Evolutionary conservation across 345 rosid genomes (phyloP).

Genomic region (Lepidium didymum): DNA sequence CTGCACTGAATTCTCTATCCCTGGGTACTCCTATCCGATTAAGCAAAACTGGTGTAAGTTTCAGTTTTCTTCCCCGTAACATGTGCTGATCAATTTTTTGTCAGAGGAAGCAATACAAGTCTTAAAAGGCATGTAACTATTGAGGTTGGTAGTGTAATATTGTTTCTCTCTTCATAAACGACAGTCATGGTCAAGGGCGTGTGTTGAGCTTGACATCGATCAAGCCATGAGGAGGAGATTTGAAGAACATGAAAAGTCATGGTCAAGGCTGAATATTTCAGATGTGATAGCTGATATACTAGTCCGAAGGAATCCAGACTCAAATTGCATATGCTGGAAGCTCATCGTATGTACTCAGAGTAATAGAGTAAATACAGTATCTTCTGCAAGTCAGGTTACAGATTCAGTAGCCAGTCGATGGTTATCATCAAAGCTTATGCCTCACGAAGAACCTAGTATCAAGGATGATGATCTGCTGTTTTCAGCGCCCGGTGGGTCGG

Average conservation of each 20-base stretch:
- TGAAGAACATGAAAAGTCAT: slow-evolving; percentile 57
- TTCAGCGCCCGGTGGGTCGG: slow-evolving; percentile 56
- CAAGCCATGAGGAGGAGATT: slow-evolving; percentile 55
- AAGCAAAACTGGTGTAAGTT: slow-evolving; percentile 48
- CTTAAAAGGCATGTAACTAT: neutral
- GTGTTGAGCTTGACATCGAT: slow-evolving; percentile 59
- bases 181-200: slow-evolving; percentile 35
- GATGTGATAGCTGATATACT: slow-evolving; percentile 50
- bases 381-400: slow-evolving; percentile 19
- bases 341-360: slow-evolving; percentile 49
- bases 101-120: neutral
- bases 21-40: slow-evolving; percentile 64
- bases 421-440: slow-evolving; percentile 76
- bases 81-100: neutral
- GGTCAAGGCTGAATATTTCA: slow-evolving; percentile 81
- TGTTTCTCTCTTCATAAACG: slow-evolving; percentile 26
- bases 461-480: slow-evolving; percentile 36
- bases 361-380: slow-evolving; percentile 27
- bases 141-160: slow-evolving; percentile 14
- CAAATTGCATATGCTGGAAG: slow-evolving; percentile 78
- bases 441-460: slow-evolving; percentile 32
- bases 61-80: slow-evolving; percentile 5
- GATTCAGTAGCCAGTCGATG: slow-evolving; percentile 47
- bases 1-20: slow-evolving; percentile 67
- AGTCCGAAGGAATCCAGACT: slow-evolving; percentile 49